Evolutionary conservation across 2,329 filamentous ascomycete genomes (phyloP).

Genomic region (Emmonsiellopsis sp.): DNA sequence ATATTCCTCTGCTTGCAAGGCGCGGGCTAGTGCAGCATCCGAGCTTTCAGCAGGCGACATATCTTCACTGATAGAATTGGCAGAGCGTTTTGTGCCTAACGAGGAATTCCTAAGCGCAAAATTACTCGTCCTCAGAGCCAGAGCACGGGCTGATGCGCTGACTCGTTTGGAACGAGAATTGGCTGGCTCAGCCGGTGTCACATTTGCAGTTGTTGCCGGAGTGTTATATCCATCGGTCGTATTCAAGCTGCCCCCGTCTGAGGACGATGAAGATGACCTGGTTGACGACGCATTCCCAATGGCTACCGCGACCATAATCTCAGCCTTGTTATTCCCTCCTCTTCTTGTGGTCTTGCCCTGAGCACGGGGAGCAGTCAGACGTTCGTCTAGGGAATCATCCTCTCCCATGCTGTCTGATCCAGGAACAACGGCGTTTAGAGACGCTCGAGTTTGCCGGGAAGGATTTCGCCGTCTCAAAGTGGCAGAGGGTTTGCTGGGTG

Average conservation of each 20-base stretch:
- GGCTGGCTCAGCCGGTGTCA: slow-evolving; percentile 41
- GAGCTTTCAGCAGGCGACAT: slow-evolving; percentile 23
- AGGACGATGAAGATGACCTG: slow-evolving; percentile 28
- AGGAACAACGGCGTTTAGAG: not conserved
- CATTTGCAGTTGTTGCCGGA: slow-evolving; percentile 50
- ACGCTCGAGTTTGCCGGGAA: slow-evolving; percentile 2
- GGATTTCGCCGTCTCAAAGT: not conserved
- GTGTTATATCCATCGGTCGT: slow-evolving; percentile 48
- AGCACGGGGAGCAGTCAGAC: not conserved
- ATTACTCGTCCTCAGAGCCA: slow-evolving; percentile 40
- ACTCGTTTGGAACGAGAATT: slow-evolving; percentile 19
- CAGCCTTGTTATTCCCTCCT: not conserved
- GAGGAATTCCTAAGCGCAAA: slow-evolving; percentile 33
- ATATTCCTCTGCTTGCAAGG: slow-evolving; percentile 49
- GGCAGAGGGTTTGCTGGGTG: not conserved
- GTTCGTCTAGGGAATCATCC: not conserved
- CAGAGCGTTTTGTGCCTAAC: slow-evolving; percentile 35
- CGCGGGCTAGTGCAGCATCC: slow-evolving; percentile 46
- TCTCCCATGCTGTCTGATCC: not conserved
- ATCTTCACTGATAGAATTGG: slow-evolving; percentile 35
- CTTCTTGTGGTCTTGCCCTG: not conserved
- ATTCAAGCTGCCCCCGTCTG: slow-evolving; percentile 28
- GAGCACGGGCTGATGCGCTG: slow-evolving; percentile 38
- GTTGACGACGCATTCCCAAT: slow-evolving; percentile 16
- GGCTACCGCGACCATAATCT: slow-evolving; percentile 23